phyloP scores from a whole-genome alignment of 139 green algal species.

The Chlorella sp. region DNA sequence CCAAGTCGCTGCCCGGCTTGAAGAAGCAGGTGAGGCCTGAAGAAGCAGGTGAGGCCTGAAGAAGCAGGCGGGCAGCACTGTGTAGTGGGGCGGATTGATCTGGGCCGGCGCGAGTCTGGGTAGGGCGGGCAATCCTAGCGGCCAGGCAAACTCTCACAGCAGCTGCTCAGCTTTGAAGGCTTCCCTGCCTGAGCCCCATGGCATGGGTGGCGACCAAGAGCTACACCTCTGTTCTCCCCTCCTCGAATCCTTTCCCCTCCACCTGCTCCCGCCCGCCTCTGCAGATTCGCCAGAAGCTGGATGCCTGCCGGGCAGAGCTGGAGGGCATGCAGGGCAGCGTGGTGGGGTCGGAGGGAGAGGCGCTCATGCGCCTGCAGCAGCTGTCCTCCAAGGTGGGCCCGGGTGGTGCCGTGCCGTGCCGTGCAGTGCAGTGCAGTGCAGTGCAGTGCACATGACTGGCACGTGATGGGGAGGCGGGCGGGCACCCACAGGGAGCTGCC shows the following conservation, averaged over 20 bases:
- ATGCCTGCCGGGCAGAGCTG: neutral
- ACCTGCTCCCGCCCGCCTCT: neutral
- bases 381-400: neutral
- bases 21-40: conserved; percentile 15
- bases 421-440: too few species aligned
- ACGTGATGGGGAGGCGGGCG: too few species aligned
- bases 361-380: conserved; percentile 4
- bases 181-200: neutral
- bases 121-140: too few species aligned
- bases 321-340: neutral
- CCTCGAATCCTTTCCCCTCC: neutral
- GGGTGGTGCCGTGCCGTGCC: neutral
- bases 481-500: too few species aligned
- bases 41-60: neutral
- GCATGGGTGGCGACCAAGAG: neutral
- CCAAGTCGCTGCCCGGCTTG: neutral
- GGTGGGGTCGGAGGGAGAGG: neutral
- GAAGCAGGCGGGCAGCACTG: neutral
- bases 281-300: conserved; percentile 11
- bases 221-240: neutral
- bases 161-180: neutral
- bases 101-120: neutral
- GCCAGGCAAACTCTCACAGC: neutral
- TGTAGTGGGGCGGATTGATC: neutral
- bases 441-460: too few species aligned